Evolutionary conservation across 1,139 yeast species (phyloP), one percentile per base, ranked within the genome.

Genomic region (Pichia sp.): DNA sequence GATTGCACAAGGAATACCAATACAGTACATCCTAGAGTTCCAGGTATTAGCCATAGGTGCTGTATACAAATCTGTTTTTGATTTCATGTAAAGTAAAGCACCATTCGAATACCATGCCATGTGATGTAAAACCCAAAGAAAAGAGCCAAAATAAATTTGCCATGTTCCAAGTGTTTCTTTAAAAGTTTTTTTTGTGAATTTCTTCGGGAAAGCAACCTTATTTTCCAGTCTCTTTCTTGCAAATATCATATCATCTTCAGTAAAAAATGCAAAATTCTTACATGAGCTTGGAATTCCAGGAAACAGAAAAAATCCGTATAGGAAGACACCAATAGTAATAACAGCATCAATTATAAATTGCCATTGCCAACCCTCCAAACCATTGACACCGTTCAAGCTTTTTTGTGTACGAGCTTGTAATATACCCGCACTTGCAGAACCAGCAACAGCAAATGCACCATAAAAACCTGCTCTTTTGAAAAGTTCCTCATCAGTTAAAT

Each of bases 261-360:
- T 65, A 47, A 76, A 65, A 3, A 52, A 31, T 9, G 47, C 48
- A 37, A 52, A 51, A 26, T 39, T 32, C 21, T 72, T 71, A 51
- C 80, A 74, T 40, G 72, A 69, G 43, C 66, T 60, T 17, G 91
- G 91, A 28, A 83, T 78, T 36, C 86, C 89, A 3, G 91, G 91
- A 48, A 80, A 64, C 50, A 71, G 52, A 52, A 74, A 72, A 51
- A 77, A 68, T 0, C 88, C 89, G 46, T 77, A 59, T 19, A 81
- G 22, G 12, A 83, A 86, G 40, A 82, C 75, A 3, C 66, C 72
- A 26, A 79, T 53, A 3, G 86, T 74, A 31, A 79, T 66, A 36
- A 76, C 59, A 9, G 81, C 83, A 58, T 81, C 86, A 48, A 81
- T 69, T 45, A 82, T 71, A 54, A 77, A 81, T 61, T 78, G 74